Evolutionary conservation across 768 basidiomycete genomes (phyloP).

Genomic region (Leccinum incarnatum): DNA sequence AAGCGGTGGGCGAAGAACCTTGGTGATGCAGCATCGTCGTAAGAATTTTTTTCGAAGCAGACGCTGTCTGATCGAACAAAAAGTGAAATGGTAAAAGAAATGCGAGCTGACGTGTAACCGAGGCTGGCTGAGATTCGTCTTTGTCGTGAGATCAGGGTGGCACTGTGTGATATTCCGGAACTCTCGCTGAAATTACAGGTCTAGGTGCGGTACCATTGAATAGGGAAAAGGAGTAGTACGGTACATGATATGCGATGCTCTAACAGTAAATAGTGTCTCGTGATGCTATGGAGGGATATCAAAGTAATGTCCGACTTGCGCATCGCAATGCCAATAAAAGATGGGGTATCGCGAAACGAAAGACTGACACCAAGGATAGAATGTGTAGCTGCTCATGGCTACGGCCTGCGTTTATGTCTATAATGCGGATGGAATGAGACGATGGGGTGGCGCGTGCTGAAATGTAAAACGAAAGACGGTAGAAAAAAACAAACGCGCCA

Average conservation of each 20-base stretch:
- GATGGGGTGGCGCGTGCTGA: constrained; percentile 25
- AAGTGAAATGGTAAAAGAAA: constrained; percentile 20
- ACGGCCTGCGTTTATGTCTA: constrained; percentile 45
- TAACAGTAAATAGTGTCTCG: constrained; percentile 61
- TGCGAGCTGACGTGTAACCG: constrained; percentile 31
- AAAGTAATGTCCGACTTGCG: constrained; percentile 46
- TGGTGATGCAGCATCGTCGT: constrained; percentile 45
- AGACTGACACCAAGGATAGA: constrained; percentile 40
- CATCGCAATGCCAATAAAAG: constrained; percentile 44
- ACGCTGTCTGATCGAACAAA: constrained; percentile 17
- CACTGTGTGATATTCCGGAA: constrained; percentile 5
- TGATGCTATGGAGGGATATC: constrained; percentile 42
- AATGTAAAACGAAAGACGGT: constrained; percentile 7
- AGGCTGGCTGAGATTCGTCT: neutral
- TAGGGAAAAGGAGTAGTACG: constrained; percentile 37
- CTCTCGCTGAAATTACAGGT: constrained; percentile 6
- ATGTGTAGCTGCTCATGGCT: constrained; percentile 44
- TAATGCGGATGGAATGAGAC: constrained; percentile 30
- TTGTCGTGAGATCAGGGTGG: constrained; percentile 20
- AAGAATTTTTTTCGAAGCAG: constrained; percentile 19
- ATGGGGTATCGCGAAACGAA: constrained; percentile 54
- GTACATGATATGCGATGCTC: constrained; percentile 64
- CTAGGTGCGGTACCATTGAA: constrained; percentile 20
- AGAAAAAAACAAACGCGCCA: constrained; percentile 28
- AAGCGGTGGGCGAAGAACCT: constrained; percentile 50